A percentile compares a stretch with the other conserved stretches of the same genome.
Conservation (phyloP, 2,329 filamentous ascomycete genomes). For the Calycina marina region DNA sequence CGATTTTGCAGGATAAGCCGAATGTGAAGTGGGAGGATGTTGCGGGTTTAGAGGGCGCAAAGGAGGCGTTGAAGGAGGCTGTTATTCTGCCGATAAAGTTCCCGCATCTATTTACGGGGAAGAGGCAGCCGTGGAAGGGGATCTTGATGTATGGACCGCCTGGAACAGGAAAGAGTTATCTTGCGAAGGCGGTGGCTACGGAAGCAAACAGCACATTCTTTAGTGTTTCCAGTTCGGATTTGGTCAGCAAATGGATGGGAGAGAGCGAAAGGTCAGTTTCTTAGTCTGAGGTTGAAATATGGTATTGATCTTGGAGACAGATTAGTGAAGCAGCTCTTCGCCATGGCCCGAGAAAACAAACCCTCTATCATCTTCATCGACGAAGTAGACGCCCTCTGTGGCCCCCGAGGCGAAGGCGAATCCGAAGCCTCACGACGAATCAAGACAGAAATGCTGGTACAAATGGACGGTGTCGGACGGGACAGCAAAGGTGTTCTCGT, state of each 20-base stretch:
- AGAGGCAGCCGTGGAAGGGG: slow-evolving; percentile 95
- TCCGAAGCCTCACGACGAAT: slow-evolving; percentile 94
- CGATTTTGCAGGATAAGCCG: slow-evolving; percentile 87
- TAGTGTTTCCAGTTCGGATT: slow-evolving; percentile 90
- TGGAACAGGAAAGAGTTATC: slow-evolving; percentile 92
- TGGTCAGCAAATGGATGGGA: slow-evolving; percentile 99
- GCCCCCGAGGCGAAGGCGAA: slow-evolving; percentile 84
- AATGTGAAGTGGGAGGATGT: slow-evolving; percentile 98
- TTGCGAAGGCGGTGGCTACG: slow-evolving; percentile 93
- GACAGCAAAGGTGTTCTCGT: slow-evolving; percentile 90
- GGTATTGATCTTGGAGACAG: slow-evolving; percentile 8
- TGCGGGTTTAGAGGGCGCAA: slow-evolving; percentile 81
- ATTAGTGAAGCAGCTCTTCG: slow-evolving; percentile 91
- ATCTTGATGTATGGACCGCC: slow-evolving; percentile 93
- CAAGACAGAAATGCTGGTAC: slow-evolving; percentile 95
- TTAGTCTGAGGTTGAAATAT: too few relatives aligned
- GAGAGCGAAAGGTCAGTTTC: slow-evolving; percentile 75
- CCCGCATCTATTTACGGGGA: slow-evolving; percentile 87
- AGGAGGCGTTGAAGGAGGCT: slow-evolving; percentile 94
- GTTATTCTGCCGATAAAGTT: slow-evolving; percentile 98
- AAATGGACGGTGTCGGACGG: slow-evolving; percentile 98
- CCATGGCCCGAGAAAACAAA: slow-evolving; percentile 95
- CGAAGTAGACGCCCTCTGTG: slow-evolving; percentile 92
- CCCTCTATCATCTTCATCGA: slow-evolving; percentile 98
- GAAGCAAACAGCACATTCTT: slow-evolving; percentile 99